Base-by-base conservation (phyloP, 352 stramenopile species). In the Pseudoperonospora humuli region DNA sequence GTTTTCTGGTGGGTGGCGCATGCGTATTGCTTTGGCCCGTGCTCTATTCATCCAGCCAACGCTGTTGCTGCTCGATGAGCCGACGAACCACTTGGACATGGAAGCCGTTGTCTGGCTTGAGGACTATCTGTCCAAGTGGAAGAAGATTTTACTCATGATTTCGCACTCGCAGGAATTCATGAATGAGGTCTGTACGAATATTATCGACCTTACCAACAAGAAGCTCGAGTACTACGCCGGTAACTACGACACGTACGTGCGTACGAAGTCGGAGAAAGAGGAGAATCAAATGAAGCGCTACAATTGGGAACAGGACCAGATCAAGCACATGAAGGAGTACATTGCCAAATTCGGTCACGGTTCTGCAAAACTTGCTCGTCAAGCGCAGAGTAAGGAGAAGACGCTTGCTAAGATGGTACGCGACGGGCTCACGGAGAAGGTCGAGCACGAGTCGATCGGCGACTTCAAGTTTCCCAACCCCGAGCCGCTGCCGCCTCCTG, bases 271-370 rank as follows among this genome's bases (percentile, higher is more conserved):
- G 38, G 95, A 98, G 53, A 94, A 97, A 64, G 94, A 98, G 59
- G 93, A 98, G 50, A 98, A 99, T 75, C 95, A 98, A 73, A 96
- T 97, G 88, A 98, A 98, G 64, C 84, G 90, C 51, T 98, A 97
- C 71, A 84, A 95, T 53, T 98, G 93, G 93, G 94, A 98, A 57
- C 94, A 98, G 67, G 83, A 96, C 17, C 90, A 98, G 70, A 98
- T 98, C 57, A 98, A 97, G 73, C 84, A 93, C 72, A 98, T 98
- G 95, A 98, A 98, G 74, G 93, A 98, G 58, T 99, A 99, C 75
- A 98, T 98, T 71, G 96, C 95, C 21, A 77, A 84, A n/a, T 99
- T 99, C 61, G 96, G 96, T 59, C 96, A 99, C 79, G 96, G 96
- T 57, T 97, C 78, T 14, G 88, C 90, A 36, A 98, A 98, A 73